Evolutionary conservation across 345 rosid genomes (phyloP), one percentile per base, ranked within the genome.

Genomic region (Moricandia arvensis): DNA sequence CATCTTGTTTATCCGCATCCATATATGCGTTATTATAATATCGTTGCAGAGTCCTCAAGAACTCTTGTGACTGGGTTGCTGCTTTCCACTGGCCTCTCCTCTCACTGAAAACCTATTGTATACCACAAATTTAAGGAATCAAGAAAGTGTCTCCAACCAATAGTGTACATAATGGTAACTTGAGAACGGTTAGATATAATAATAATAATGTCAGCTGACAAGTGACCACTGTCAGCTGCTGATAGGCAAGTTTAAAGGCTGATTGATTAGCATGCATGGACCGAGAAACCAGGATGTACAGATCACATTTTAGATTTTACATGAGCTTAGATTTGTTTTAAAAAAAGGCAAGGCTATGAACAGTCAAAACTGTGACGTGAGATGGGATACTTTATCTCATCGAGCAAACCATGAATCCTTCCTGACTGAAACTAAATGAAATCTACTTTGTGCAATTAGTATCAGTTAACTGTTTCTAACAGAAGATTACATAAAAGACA

Each of bases 41-140:
- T 34, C 99, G 91, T 75, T 96, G 98, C 68, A 96, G 88, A 75
- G 97, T 90, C 84, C 97, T 87, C 79, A 96, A 91, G 82, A 96
- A 96, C 84, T 96, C 99, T 78, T 93, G 98, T 55, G 99, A 96
- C 85, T 96, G 99, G 38, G 90, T 91, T 76, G 99, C 94, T 21
- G 99, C 97, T 84, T 75, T 96, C 99, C 98, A 96, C 82, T 96
- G 98, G 64, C 99, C 99, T 74, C 98, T 84, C 83, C 90, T 90
- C 85, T 86, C 86, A 59, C 91, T 88, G 79, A 96, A 96, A 82
- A 96, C 89, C 99, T 96, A 79, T 68, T 80, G 7, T 71, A 29
- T 70, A 49, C 74, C 73, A 69, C 12, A 77, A 59, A 33, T 47
- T 64, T 41, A 53, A 55, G 77, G 24, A 61, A 53, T 63, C 55